Evolutionary conservation across 768 basidiomycete genomes (phyloP), one percentile per base, ranked within the genome.

Genomic region (Suillus ampliporus): DNA sequence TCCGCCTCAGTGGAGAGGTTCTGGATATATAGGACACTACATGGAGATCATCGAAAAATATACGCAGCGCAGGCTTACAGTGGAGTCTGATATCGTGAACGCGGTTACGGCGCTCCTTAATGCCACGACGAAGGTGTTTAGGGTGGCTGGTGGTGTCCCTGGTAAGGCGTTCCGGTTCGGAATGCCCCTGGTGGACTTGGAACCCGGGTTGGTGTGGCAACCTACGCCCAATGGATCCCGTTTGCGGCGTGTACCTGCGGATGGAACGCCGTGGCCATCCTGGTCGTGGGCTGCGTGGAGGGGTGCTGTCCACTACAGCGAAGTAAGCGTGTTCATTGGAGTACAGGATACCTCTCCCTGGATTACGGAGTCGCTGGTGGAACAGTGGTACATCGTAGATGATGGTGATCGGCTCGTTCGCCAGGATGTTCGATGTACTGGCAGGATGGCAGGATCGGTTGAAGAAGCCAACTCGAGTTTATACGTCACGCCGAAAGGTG

Each of bases 281-380:
- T 72, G 71, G 71, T 69, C 71, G 15, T 72, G 71, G 67, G 62
- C 71, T 5, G 71, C 67, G 2, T 72, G 71, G 71, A 65, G 51
- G 28, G 71, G 71, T 43, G 69, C 67, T 10, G 57, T 65, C 15
- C 48, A 9, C 21, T 64, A 64, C 31, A 59, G 8, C n/a, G 53
- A 38, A 23, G 37, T 26, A 17, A 38, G 9, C 10, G 9, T 38
- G 19, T 34, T 51, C 31, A 19, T 51, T 31, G 31, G 31, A 13
- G 10, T 11, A 13, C 50, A n/a, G 10, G 0, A 28, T 19, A 3
- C 31, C 31, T 51, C 50, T 31, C 50, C 50, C 26, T 28, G 4
- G 64, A 62, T 47, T 26, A 26, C 2, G 1, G 67, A 69, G 46
- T 72, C 69, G 6, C 67, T 72, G 5, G 58, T 72, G 19, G 46